Evolutionary conservation across 345 rosid species (phyloP).

Genomic region (Populus davidiana): DNA sequence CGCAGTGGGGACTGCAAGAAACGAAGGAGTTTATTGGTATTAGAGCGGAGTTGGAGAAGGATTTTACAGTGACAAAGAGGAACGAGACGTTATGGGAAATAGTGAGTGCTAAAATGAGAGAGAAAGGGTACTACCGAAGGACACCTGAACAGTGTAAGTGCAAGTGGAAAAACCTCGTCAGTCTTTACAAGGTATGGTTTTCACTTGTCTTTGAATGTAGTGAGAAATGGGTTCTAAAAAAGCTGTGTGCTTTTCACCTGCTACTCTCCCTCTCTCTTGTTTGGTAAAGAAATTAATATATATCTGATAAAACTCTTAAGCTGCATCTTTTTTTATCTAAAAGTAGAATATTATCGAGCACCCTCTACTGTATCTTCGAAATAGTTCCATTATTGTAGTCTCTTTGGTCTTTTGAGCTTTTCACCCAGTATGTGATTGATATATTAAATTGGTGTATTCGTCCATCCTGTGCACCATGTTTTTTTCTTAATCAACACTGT

Average conservation of each 20-base stretch:
- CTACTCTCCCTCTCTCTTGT: not conserved
- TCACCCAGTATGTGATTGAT: not conserved
- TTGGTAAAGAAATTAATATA: not conserved
- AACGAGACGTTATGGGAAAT: conserved; percentile 53
- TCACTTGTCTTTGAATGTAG: not conserved
- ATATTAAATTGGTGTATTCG: not conserved
- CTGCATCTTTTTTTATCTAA: not conserved
- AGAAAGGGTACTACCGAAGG: conserved; percentile 42
- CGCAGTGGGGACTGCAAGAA: conserved; percentile 56
- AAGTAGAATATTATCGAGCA: not conserved
- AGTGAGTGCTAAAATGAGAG: conserved; percentile 42
- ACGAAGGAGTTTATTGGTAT: conserved; percentile 43
- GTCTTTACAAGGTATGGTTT: conserved; percentile 51
- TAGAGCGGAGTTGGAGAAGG: conserved; percentile 50
- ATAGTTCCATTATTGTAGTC: not conserved
- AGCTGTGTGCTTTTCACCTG: not conserved
- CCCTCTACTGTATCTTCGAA: not conserved
- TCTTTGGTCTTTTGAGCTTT: not conserved
- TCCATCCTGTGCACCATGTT: not conserved
- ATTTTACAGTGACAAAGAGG: conserved; percentile 47
- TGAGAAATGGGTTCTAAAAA: not conserved
- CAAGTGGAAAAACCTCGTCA: conserved; percentile 64
- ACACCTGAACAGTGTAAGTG: conserved; percentile 61
- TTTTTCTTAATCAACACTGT: not conserved
- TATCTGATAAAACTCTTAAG: not conserved